A percentile compares a stretch with the other conserved stretches of the same genome.
Conservation (phyloP, 169 alveolate genomes). For the Babesia ovis region DNA sequence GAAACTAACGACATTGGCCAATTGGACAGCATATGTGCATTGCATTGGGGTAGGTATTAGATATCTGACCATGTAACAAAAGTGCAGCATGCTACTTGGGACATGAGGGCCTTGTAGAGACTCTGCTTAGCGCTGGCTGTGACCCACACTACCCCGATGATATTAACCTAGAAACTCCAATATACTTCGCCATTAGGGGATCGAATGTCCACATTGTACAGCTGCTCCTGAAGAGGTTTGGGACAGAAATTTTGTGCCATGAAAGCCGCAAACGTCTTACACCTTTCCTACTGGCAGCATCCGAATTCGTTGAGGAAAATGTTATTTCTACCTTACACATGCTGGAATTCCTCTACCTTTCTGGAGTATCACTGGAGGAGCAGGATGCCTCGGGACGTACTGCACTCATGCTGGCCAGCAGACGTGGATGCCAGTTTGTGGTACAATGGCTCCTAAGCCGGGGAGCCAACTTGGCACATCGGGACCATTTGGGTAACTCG, state of each 20-base stretch:
- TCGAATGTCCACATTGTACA: conserved; percentile 73
- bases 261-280: conserved; percentile 70
- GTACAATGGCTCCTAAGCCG: conserved; percentile 87
- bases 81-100: conserved; percentile 77
- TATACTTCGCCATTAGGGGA: conserved; percentile 77
- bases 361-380: conserved; percentile 88
- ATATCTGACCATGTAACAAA: not conserved
- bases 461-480: conserved; percentile 82
- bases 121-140: conserved; percentile 62
- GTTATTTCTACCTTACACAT: conserved; percentile 77
- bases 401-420: conserved; percentile 84
- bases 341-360: conserved; percentile 82
- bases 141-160: conserved; percentile 74
- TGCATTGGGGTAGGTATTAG: conserved; percentile 57
- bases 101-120: conserved; percentile 67
- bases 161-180: conserved; percentile 79
- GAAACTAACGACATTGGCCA: conserved; percentile 13
- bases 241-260: conserved; percentile 74
- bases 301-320: conserved; percentile 81
- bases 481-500: conserved; percentile 78
- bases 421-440: conserved; percentile 80
- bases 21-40: conserved; percentile 54
- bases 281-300: conserved; percentile 84
- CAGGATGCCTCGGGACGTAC: conserved; percentile 88
- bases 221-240: conserved; percentile 68